A percentile compares a stretch with the other conserved stretches of the same genome.
Evolutionary conservation across 176 grass and related monocot genomes (phyloP).

Genomic region (Carex parvula): DNA sequence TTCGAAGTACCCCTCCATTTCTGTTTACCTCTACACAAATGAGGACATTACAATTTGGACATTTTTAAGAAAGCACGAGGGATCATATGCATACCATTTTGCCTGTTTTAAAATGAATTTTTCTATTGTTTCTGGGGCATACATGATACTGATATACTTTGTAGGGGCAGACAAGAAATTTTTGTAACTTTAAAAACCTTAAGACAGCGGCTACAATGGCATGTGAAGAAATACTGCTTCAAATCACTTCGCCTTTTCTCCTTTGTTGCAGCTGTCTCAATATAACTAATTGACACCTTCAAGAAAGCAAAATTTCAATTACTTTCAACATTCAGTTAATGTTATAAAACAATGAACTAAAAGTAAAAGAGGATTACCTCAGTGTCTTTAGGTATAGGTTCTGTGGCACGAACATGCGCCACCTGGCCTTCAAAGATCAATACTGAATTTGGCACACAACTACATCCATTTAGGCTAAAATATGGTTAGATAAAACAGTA

Average conservation of each 20-base stretch:
- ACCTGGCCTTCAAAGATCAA: constrained; percentile 78
- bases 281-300: constrained; percentile 93
- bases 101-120: background rate
- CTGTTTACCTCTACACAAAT: background rate
- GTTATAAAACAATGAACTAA: constrained; percentile 17
- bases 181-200: constrained; percentile 43
- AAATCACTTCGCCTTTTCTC: constrained; percentile 66
- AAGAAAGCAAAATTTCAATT: constrained; percentile 17
- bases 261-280: constrained; percentile 75
- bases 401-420: constrained; percentile 65
- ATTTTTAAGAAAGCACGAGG: background rate
- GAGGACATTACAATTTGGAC: background rate
- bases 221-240: constrained; percentile 88
- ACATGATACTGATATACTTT: background rate
- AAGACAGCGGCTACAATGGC: constrained; percentile 56
- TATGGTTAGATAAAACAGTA: background rate
- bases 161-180: background rate
- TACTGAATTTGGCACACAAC: constrained; percentile 95
- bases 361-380: constrained; percentile 48
- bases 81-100: background rate
- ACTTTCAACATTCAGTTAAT: constrained; percentile 16
- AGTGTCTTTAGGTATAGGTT: constrained; percentile 60
- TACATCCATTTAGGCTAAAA: constrained; percentile 35
- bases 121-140: background rate
- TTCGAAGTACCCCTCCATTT: background rate